phyloP scores from a whole-genome alignment of 225 moss, liverwort and hornwort genomes.

The Takakia lepidozioides region DNA sequence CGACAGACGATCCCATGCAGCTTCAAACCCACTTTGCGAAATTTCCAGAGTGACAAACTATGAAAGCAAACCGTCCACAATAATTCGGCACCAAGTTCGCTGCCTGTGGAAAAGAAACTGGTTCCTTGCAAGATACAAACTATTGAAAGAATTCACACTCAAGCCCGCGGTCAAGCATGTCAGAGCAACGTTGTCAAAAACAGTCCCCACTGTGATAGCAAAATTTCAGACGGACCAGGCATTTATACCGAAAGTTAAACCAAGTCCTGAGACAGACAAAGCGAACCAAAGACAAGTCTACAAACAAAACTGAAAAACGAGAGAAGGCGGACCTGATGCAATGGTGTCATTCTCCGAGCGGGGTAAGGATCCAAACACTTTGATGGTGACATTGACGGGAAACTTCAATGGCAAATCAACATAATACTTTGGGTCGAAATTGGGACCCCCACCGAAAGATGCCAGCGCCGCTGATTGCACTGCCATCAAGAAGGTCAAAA shows the following conservation, averaged over 20 bases:
- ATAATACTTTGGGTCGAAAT: constrained; percentile 46
- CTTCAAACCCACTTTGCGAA: too few relatives aligned
- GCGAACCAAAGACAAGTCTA: neutral
- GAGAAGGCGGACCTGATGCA: constrained; percentile 12
- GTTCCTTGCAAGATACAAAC: too few relatives aligned
- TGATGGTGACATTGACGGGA: constrained; percentile 10
- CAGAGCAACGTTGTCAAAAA: neutral
- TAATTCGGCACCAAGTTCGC: too few relatives aligned
- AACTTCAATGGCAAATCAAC: constrained; percentile 43
- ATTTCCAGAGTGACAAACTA: too few relatives aligned
- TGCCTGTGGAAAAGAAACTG: too few relatives aligned
- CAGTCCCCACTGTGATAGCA: neutral
- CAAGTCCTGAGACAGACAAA: neutral
- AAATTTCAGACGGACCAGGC: neutral
- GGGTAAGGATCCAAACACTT: constrained; percentile 27
- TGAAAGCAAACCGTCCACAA: too few relatives aligned
- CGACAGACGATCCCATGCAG: too few relatives aligned
- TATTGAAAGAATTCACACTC: too few relatives aligned
- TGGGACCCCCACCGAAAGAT: constrained; percentile 8
- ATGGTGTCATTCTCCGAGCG: constrained; percentile 12
- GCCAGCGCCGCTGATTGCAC: constrained; percentile 39
- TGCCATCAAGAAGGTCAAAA: constrained; percentile 36
- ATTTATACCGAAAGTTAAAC: neutral
- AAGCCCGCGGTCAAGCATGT: too few relatives aligned
- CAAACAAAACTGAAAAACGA: too few relatives aligned